Conservation (phyloP, 495 filamentous ascomycete species). For the Diplogelasinospora grovesii region DNA sequence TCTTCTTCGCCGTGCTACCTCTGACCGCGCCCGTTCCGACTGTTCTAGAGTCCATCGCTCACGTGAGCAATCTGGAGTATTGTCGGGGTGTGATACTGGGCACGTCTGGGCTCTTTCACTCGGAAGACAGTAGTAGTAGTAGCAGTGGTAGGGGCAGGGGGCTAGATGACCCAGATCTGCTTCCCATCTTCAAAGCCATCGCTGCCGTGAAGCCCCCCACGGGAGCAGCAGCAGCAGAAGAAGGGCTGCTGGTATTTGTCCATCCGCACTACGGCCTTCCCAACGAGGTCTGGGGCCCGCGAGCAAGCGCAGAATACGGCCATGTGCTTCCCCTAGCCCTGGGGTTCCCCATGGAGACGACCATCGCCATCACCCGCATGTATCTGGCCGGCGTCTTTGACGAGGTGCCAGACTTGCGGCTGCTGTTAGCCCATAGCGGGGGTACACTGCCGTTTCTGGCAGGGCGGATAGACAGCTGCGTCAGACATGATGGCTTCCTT, state of each 20-base stretch:
- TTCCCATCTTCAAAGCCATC: conserved; percentile 64
- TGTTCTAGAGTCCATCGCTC: conserved; percentile 57
- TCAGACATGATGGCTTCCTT: conserved; percentile 71
- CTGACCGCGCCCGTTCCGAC: conserved; percentile 57
- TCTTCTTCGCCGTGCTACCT: conserved; percentile 76
- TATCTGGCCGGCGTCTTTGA: conserved; percentile 80
- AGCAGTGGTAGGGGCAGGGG: no score
- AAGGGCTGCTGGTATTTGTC: conserved; percentile 72
- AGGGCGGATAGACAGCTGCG: conserved; percentile 81
- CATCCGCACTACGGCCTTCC: conserved; percentile 94
- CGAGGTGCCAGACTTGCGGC: conserved; percentile 57
- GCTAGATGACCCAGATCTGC: conserved; percentile 68
- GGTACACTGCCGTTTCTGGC: conserved; percentile 87
- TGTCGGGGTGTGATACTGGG: conserved; percentile 84
- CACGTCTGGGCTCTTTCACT: conserved; percentile 73
- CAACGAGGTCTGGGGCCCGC: conserved; percentile 65
- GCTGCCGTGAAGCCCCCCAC: conserved; percentile 51
- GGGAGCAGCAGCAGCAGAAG: no score
- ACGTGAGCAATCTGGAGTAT: conserved; percentile 54
- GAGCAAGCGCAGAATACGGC: conserved; percentile 62
- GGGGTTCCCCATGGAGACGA: conserved; percentile 91
- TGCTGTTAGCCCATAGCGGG: conserved; percentile 83
- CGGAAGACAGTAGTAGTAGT: no score
- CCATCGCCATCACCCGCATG: conserved; percentile 86
- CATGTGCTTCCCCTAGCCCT: conserved; percentile 83